Evolutionary conservation across 305 asterid genomes (phyloP).

Genomic region (Solanum hybrid): DNA sequence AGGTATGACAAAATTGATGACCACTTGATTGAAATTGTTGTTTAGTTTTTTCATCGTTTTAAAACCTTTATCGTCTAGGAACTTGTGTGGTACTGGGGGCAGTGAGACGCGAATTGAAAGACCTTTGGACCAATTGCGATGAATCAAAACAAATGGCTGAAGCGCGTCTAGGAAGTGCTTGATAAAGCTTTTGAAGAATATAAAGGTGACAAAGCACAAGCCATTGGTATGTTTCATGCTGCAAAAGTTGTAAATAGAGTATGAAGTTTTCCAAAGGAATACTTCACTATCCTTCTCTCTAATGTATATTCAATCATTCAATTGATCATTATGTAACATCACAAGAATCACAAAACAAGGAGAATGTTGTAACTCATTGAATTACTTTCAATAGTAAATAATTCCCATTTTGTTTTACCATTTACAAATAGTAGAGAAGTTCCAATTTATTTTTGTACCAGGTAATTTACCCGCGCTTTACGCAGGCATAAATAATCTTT

Average conservation of each 20-base stretch:
- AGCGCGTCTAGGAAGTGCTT: slow-evolving; percentile 2
- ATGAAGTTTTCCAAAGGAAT: neutral
- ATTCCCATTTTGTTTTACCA: neutral
- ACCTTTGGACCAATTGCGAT: slow-evolving; percentile 52
- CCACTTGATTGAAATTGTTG: neutral
- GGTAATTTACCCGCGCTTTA: neutral
- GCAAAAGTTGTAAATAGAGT: neutral
- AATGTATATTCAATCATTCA: neutral
- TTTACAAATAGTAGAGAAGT: neutral
- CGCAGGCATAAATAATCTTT: no score
- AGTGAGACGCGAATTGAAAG: slow-evolving; percentile 62
- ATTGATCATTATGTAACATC: neutral
- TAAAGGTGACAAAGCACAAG: neutral
- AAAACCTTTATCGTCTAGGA: slow-evolving; percentile 37
- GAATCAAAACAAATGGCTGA: slow-evolving; percentile 16
- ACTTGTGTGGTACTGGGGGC: slow-evolving; percentile 59
- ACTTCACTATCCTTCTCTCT: neutral
- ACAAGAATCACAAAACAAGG: neutral
- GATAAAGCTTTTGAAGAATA: neutral
- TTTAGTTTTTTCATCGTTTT: neutral
- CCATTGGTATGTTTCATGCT: neutral
- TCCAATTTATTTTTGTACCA: neutral
- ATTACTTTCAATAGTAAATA: neutral
- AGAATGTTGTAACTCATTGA: neutral
- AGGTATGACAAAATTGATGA: slow-evolving; percentile 32